phyloP scores from a whole-genome alignment of 352 stramenopile genomes.

The Elongisporangium senticosum region DNA sequence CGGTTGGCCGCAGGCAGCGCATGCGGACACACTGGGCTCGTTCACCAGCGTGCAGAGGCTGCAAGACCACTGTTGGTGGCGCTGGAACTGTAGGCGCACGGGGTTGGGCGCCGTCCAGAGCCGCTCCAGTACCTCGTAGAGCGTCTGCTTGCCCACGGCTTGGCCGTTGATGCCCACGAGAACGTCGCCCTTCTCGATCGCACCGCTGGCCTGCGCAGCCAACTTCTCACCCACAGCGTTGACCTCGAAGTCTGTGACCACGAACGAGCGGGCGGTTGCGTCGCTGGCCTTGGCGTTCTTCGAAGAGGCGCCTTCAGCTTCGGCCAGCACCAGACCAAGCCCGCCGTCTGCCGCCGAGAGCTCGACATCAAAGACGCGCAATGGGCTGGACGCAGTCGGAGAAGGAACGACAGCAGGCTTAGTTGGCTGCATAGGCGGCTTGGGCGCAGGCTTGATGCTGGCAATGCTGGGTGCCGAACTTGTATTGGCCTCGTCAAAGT shows the following conservation, averaged over 20 bases:
- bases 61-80: constrained; percentile 57
- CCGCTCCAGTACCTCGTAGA: constrained; percentile 62
- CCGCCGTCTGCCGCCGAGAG: constrained; percentile 65
- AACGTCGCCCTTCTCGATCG: constrained; percentile 51
- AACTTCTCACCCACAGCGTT: constrained; percentile 62
- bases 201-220: constrained; percentile 58
- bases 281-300: not conserved
- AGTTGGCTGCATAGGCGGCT: not conserved
- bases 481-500: constrained; percentile 7
- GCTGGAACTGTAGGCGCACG: constrained; percentile 60
- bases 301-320: constrained; percentile 6
- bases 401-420: not conserved
- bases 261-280: constrained; percentile 23
- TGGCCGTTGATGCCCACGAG: constrained; percentile 60
- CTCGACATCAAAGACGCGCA: constrained; percentile 47
- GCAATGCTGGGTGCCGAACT: not conserved
- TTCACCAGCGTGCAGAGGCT: constrained; percentile 75
- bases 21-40: constrained; percentile 21
- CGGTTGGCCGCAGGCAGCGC: constrained; percentile 45
- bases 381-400: constrained; percentile 5
- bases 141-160: constrained; percentile 30
- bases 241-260: constrained; percentile 55
- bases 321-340: constrained; percentile 56
- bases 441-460: not conserved
- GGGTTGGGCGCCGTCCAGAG: constrained; percentile 65